Evolutionary conservation across 1,284 basidiomycete genomes (phyloP).

Genomic region (Tylopilus sp.): DNA sequence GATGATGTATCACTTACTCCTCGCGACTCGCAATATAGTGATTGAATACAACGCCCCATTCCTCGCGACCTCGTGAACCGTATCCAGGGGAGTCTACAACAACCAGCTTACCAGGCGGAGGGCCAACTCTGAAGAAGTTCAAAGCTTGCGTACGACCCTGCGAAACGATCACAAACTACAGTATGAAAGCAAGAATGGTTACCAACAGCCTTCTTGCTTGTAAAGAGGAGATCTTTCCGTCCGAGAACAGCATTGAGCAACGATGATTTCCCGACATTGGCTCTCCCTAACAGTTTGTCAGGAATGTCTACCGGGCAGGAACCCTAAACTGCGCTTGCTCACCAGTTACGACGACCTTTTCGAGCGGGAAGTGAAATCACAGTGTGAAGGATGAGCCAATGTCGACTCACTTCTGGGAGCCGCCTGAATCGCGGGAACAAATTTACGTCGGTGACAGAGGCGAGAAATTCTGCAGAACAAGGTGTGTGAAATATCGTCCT

Average conservation of each 20-base stretch:
- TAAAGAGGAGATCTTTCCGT: conserved; percentile 52
- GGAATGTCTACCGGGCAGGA: neutral
- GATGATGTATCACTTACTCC: conserved; percentile 43
- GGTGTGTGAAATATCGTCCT: conserved; percentile 35
- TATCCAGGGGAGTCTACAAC: conserved; percentile 78
- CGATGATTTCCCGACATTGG: conserved; percentile 73
- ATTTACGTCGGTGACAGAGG: conserved; percentile 37
- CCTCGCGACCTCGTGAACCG: conserved; percentile 63
- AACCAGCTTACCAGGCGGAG: conserved; percentile 51
- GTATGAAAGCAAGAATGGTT: neutral
- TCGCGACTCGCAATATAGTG: conserved; percentile 56
- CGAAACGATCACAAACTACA: neutral
- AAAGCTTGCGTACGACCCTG: conserved; percentile 68
- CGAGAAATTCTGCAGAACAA: conserved; percentile 44
- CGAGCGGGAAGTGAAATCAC: neutral
- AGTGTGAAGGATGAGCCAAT: neutral
- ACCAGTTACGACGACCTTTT: conserved; percentile 54
- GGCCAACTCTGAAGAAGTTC: conserved; percentile 67
- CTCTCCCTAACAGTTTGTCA: conserved; percentile 38
- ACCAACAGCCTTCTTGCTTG: conserved; percentile 65
- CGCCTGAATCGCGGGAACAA: conserved; percentile 45
- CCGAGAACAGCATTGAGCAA: conserved; percentile 66
- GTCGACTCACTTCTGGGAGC: conserved; percentile 47
- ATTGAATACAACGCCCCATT: conserved; percentile 70
- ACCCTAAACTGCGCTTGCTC: conserved; percentile 7